Conservation (phyloP, 352 stramenopile species). For the Elongisporangium undulatum region DNA sequence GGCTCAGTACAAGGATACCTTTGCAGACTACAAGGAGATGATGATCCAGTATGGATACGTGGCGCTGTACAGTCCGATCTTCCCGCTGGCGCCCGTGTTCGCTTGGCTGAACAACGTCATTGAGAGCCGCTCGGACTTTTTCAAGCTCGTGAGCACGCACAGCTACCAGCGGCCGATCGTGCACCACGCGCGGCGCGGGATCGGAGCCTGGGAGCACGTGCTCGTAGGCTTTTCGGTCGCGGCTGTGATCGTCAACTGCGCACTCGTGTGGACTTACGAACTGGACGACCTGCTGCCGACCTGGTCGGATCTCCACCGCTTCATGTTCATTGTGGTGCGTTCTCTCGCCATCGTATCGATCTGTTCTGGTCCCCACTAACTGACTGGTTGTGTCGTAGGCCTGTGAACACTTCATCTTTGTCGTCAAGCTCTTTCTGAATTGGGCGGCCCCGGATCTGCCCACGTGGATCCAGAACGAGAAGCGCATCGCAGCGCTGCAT, state of each 20-base stretch:
- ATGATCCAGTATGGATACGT: constrained; percentile 93
- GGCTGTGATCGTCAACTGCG: constrained; percentile 92
- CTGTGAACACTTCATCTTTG: constrained; percentile 55
- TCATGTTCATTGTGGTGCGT: constrained; percentile 58
- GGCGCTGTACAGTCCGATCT: constrained; percentile 88
- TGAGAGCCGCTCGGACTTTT: constrained; percentile 89
- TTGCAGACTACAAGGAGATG: constrained; percentile 73
- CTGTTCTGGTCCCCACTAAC: neutral
- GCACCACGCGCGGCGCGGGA: constrained; percentile 83
- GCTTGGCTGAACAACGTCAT: constrained; percentile 90
- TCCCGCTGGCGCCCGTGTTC: constrained; percentile 90
- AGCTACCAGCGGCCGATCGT: constrained; percentile 84
- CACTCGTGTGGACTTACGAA: constrained; percentile 84
- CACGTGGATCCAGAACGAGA: constrained; percentile 41
- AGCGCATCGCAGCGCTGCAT: constrained; percentile 22
- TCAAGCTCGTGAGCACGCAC: constrained; percentile 89
- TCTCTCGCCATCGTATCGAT: neutral
- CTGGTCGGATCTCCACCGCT: constrained; percentile 53
- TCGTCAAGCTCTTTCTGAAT: constrained; percentile 53
- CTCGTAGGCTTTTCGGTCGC: constrained; percentile 91
- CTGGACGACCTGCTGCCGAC: constrained; percentile 40
- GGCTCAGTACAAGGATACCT: constrained; percentile 57
- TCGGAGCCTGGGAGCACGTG: constrained; percentile 91
- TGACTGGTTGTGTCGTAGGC: constrained; percentile 8
- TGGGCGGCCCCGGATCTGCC: constrained; percentile 38